Evolutionary conservation across 371 early-diverging fungal genomes (phyloP), one percentile per base, ranked within the genome.

Genomic region (Syncephalastrum sp.): DNA sequence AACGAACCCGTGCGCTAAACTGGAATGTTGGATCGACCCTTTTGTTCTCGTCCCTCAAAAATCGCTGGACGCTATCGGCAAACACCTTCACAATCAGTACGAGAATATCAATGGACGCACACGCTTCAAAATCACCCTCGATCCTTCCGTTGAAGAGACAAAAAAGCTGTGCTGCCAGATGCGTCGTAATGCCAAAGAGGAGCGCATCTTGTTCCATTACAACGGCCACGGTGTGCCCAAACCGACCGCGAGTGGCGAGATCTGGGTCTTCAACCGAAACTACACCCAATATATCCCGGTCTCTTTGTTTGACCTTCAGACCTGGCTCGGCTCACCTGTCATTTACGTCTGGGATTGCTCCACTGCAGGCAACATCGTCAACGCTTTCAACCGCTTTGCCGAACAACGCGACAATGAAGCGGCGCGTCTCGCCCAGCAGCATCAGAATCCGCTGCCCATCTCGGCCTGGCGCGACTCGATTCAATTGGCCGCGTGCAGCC

Each of bases 201-300:
- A 96, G 56, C 83, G 99, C 5, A 86, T 97, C 42, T 73, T 98
- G 54, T 95, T 97, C 62, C 96, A 98, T 66, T 98, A 97, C 80
- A 98, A 98, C 60, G 99, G 99, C 15, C 97, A 97, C 60, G 99
- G 99, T 47, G 98, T 98, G 16, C 99, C 99, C 13, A 90, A 90
- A 55, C 97, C 98, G 4, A 96, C 98, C 2, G 70, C 83, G 5
- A 92, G 92, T 60, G 99, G 99, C 45, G 99, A 98, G 69, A 88
- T 97, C 42, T 98, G 99, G 99, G 97, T 95, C 41, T 98, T 97
- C 65, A 97, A 98, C 81, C 90, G 92, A 60, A 87, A 86, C 57
- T 97, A 93, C 78, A 96, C 97, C 16, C 98, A 98, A 77, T 98
- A 98, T 77, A 93, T 98, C 53, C 99, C 98, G 4, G 90, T 97